Conservation (phyloP, 1,284 basidiomycete species). For the Grifola frondosa region DNA sequence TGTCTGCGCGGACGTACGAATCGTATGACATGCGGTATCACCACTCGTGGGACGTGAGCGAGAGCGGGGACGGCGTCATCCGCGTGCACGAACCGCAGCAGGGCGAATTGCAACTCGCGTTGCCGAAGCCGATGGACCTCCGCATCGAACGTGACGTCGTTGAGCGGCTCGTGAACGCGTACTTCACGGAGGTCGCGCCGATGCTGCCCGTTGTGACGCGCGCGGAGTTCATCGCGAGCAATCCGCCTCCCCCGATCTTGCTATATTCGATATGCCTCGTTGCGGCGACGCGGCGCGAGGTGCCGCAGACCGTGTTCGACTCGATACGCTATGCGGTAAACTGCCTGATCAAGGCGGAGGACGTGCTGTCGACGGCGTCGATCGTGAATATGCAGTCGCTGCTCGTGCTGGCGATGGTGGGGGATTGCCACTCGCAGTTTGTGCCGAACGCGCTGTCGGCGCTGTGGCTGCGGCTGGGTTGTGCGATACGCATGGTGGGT, state of each 20-base stretch:
- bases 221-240: slow-evolving; percentile 78
- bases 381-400: slow-evolving; percentile 89
- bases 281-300: slow-evolving; percentile 82
- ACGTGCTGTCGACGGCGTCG: slow-evolving; percentile 84
- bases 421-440: slow-evolving; percentile 77
- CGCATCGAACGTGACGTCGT: slow-evolving; percentile 77
- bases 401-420: slow-evolving; percentile 80
- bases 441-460: slow-evolving; percentile 76
- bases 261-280: slow-evolving; percentile 93
- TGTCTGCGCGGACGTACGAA: slow-evolving; percentile 83
- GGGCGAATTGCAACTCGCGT: slow-evolving; percentile 51
- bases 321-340: slow-evolving; percentile 85
- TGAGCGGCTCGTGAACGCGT: slow-evolving; percentile 85
- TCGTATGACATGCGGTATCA: slow-evolving; percentile 84
- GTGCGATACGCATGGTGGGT: slow-evolving; percentile 83
- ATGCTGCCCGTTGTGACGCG: slow-evolving; percentile 86
- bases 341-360: slow-evolving; percentile 83
- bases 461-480: slow-evolving; percentile 74
- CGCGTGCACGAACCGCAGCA: slow-evolving; percentile 69
- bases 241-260: slow-evolving; percentile 76
- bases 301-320: slow-evolving; percentile 82
- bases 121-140: slow-evolving; percentile 63
- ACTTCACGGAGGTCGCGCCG: slow-evolving; percentile 85
- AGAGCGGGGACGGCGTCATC: slow-evolving; percentile 86
- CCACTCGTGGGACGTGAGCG: slow-evolving; percentile 80